Base-by-base conservation (phyloP, 495 filamentous ascomycete species). In the Xylaria flabelliformis region DNA sequence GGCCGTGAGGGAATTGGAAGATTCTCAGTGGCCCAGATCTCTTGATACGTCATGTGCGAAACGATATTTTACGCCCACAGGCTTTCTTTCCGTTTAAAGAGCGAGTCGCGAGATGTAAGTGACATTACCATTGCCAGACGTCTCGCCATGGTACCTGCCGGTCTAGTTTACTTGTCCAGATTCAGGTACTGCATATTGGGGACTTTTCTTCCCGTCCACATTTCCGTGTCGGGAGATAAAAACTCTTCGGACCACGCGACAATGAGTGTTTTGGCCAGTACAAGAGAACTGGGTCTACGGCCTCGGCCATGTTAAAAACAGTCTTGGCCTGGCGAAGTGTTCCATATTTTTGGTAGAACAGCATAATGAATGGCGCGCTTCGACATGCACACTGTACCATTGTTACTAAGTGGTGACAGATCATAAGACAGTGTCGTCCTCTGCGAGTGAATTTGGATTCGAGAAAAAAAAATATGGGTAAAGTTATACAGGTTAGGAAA, bases 1-100 rank as follows among this genome's bases (percentile, higher is more conserved):
- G 41, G 24, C 4, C 8, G 29, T 50, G 34, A 36, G 4, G 21
- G 13, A 29, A 55, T 56, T 6, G 34, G 65, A 41, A 67, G 48
- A 34, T 51, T 34, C 50, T 56, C 19, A 36, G 19, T 41, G 48
- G 6, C 32, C 65, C 26, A 44, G 26, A 53, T 36, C 19, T 24
- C 34, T 55, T 2, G 50, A 44, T 55, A 67, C 65, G 21, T 67
- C 65, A 67, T 67, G 65, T 21, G 64, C 15, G 29, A 42, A 44
- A 44, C 4, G n/a, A 56, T 34, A n/a, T 42, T 56, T 19, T 13
- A 13, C 48, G 8, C 3, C 46, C 3, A 17, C 29, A 36, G 26
- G 36, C 32, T 67, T 48, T 53, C 64, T 41, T 53, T 56, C n/a
- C 6, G 50, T 19, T 36, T 44, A 39, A 67, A 42, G 39, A 13